Conservation (phyloP, 805 yeast species). For the Candida maesae region DNA sequence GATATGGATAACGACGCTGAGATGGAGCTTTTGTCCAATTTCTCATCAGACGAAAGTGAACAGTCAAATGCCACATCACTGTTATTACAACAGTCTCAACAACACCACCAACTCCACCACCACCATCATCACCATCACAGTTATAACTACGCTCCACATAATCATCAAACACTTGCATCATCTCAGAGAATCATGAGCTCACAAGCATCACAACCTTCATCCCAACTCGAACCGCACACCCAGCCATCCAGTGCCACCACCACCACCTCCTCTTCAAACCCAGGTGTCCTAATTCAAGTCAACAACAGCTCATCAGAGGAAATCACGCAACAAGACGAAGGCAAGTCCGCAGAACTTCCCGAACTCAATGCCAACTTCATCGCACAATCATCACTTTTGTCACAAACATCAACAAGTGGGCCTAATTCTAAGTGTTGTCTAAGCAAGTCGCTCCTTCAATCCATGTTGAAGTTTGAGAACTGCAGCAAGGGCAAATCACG, state of each 20-base stretch:
- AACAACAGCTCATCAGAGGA: constrained; percentile 14
- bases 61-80: constrained; percentile 8
- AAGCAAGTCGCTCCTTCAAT: constrained; percentile 20
- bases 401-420: neutral
- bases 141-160: too few relatives aligned
- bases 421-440: constrained; percentile 9
- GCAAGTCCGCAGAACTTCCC: constrained; percentile 14
- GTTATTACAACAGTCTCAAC: constrained; percentile 3
- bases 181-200: too few relatives aligned
- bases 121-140: too few relatives aligned
- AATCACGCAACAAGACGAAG: constrained; percentile 5
- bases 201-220: too few relatives aligned
- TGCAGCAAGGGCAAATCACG: constrained; percentile 11
- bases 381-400: neutral
- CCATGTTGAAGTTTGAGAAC: constrained; percentile 21
- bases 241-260: constrained; percentile 5
- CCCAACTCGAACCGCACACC: constrained; percentile 11
- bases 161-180: too few relatives aligned
- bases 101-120: constrained; percentile 1
- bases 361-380: constrained; percentile 10
- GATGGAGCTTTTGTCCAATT: constrained; percentile 29
- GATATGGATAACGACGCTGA: constrained; percentile 44
- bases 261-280: too few relatives aligned
- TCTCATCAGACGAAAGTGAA: constrained; percentile 20
- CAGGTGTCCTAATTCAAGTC: constrained; percentile 10